phyloP scores from a whole-genome alignment of 139 green algal species.

The Coccomyxa sp. region DNA sequence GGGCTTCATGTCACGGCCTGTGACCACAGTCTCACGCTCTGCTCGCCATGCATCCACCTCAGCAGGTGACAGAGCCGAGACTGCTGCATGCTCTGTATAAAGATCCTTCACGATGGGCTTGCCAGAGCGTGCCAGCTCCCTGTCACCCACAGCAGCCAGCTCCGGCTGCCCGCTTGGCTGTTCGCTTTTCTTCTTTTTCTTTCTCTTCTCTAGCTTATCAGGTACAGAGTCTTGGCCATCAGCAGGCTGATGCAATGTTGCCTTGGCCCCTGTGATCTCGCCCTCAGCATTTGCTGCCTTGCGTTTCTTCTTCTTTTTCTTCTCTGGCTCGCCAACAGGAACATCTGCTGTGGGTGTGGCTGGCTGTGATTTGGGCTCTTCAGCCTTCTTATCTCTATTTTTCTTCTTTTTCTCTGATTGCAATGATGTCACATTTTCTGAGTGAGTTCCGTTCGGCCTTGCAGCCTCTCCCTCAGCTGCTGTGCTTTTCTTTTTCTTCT shows the following conservation, averaged over 20 bases:
- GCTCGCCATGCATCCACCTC: constrained; percentile 36
- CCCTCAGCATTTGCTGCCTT: too few relatives aligned
- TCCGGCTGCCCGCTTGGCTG: not conserved
- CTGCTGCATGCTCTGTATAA: constrained; percentile 30
- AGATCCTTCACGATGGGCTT: constrained; percentile 13
- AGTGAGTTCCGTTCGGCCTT: too few relatives aligned
- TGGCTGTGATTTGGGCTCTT: constrained; percentile 1
- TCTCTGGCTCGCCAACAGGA: too few relatives aligned
- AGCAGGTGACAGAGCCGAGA: constrained; percentile 30
- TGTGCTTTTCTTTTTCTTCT: too few relatives aligned
- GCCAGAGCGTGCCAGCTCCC: not conserved
- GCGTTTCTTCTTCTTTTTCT: too few relatives aligned
- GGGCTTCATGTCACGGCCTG: constrained; percentile 28
- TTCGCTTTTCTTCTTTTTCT: constrained; percentile 4
- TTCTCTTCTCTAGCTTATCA: not conserved
- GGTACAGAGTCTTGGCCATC: not conserved
- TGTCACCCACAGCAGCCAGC: constrained; percentile 4
- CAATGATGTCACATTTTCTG: too few relatives aligned
- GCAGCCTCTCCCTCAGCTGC: too few relatives aligned
- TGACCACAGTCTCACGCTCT: constrained; percentile 45
- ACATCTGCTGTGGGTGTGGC: not conserved
- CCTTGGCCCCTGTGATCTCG: not conserved
- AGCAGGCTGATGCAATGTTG: not conserved
- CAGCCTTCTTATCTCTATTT: constrained; percentile 1
- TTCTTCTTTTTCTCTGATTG: constrained; percentile 9